A percentile compares a stretch with the other conserved stretches of the same genome.
These are phyloP conservation scores for Penicillium flavigenum DNA, from an alignment of 495 filamentous ascomycete genomes.

Conservation along the genomic window DNA sequence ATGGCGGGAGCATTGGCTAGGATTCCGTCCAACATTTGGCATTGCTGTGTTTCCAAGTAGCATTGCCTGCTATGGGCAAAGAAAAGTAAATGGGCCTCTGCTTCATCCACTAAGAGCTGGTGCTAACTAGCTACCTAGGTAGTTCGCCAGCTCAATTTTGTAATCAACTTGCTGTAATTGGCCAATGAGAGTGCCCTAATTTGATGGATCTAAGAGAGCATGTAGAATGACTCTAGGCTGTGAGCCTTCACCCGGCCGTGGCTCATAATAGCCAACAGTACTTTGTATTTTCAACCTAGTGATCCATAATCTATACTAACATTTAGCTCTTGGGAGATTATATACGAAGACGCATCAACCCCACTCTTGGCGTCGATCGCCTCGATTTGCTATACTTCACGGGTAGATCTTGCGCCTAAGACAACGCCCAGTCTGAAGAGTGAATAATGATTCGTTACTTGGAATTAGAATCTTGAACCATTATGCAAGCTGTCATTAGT, in stretches of 20 bases:
- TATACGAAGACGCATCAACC: not conserved
- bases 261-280: not conserved
- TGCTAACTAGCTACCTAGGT: not conserved
- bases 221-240: not conserved
- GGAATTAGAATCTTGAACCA: not conserved
- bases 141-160: not conserved
- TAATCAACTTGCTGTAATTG: not conserved
- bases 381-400: not conserved
- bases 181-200: not conserved
- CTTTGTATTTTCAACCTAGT: not conserved
- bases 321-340: not conserved
- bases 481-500: not conserved
- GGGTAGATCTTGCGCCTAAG: not conserved
- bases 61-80: not conserved
- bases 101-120: not conserved
- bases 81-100: not conserved
- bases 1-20: not conserved
- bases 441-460: not conserved
- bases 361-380: conserved; percentile 5
- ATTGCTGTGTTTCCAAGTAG: not conserved
- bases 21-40: not conserved
- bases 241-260: not conserved
- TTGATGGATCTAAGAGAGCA: not conserved
- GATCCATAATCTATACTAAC: not conserved
- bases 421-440: not conserved